These are phyloP conservation scores for Phlebiopsis gigantea DNA, from an alignment of 768 basidiomycete species.

Conservation along the genomic window DNA sequence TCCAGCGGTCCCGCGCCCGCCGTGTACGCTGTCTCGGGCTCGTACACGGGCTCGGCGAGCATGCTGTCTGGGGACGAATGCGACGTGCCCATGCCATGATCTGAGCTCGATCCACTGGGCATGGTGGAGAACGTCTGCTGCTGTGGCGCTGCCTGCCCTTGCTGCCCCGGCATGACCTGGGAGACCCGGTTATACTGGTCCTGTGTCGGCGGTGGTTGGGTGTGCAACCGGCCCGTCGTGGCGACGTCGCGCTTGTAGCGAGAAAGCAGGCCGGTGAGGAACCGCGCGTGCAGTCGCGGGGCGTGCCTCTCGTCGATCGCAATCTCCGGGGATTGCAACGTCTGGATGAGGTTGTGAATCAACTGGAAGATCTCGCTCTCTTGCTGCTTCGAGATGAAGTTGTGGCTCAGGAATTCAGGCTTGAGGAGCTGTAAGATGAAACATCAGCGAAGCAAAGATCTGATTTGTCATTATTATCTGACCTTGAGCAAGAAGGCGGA, in stretches of 20 bases:
- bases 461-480: too few species aligned
- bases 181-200: background rate
- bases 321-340: constrained; percentile 62
- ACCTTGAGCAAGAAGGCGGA: constrained; percentile 83
- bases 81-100: constrained; percentile 2
- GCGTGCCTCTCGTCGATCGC: constrained; percentile 82
- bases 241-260: constrained; percentile 66
- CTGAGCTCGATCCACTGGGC: background rate
- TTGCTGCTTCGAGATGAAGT: constrained; percentile 52
- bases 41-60: constrained; percentile 17
- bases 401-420: constrained; percentile 64
- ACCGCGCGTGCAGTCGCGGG: constrained; percentile 74
- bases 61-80: constrained; percentile 13
- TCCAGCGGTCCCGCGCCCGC: constrained; percentile 31
- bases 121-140: background rate
- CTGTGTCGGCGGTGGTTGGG: constrained; percentile 31
- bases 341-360: constrained; percentile 69
- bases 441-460: background rate
- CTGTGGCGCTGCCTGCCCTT: background rate
- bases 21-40: constrained; percentile 40
- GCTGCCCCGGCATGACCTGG: too few species aligned
- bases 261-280: constrained; percentile 66
- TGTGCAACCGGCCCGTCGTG: constrained; percentile 50
- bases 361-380: constrained; percentile 68
- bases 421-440: constrained; percentile 50